Percentiles rank a stretch among this genome's conserved stretches.
Conservation (phyloP, 2,329 filamentous ascomycete genomes). For the Aspergillus sp. region DNA sequence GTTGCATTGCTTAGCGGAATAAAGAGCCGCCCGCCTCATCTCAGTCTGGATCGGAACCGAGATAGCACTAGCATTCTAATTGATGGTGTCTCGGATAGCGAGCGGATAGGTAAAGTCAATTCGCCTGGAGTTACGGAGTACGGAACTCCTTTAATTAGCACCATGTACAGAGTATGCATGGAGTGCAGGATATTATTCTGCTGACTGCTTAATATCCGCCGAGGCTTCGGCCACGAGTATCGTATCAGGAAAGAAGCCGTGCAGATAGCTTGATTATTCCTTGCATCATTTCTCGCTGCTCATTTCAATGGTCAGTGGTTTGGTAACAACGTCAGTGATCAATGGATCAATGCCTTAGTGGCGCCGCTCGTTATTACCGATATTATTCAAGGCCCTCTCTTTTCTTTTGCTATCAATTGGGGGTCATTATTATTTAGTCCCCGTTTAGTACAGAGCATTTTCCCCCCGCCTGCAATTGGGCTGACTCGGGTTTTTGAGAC, state of each 20-base stretch:
- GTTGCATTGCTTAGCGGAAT: neutral
- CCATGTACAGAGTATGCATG: neutral
- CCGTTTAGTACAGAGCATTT: neutral
- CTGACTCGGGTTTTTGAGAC: neutral
- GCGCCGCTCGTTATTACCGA: neutral
- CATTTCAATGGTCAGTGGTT: constrained; percentile 1
- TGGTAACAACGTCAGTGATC: neutral
- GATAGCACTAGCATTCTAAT: too few relatives aligned
- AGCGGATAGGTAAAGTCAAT: neutral
- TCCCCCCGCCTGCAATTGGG: neutral
- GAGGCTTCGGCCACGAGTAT: constrained; percentile 5
- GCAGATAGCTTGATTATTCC: constrained; percentile 5
- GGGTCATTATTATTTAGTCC: constrained; percentile 1
- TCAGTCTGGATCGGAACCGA: too few relatives aligned
- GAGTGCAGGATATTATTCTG: neutral
- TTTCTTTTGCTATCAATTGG: neutral
- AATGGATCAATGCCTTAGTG: neutral
- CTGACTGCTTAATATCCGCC: neutral
- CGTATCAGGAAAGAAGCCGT: constrained; percentile 10
- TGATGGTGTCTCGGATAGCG: neutral
- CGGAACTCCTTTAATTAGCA: neutral
- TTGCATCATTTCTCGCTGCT: neutral
- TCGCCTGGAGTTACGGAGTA: neutral
- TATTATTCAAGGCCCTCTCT: neutral
- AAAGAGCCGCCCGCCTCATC: too few relatives aligned